phyloP scores from a whole-genome alignment of 164 flowering plant species.

The Stephania cephalantha region DNA sequence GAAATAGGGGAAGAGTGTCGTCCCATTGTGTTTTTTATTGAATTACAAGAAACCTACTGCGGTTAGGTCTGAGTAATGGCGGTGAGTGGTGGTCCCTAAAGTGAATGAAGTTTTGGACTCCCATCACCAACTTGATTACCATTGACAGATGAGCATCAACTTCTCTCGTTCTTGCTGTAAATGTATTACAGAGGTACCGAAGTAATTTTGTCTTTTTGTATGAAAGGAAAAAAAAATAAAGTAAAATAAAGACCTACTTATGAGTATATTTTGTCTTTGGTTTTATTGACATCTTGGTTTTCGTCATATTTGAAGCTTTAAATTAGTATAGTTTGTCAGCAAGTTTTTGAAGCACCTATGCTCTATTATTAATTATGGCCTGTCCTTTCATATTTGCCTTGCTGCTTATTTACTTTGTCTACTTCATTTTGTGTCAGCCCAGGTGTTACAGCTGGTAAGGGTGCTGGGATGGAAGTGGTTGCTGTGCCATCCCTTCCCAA shows the following conservation, averaged over 20 bases:
- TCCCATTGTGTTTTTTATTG: too few species aligned
- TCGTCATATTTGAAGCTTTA: not conserved
- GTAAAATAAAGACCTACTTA: not conserved
- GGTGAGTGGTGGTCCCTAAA: too few species aligned
- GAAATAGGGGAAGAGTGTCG: too few species aligned
- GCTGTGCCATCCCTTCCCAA: conserved; percentile 93
- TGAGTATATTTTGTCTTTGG: not conserved
- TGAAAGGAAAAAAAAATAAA: not conserved
- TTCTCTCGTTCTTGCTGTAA: not conserved
- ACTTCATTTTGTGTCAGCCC: conserved; percentile 42
- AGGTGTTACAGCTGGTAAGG: conserved; percentile 84
- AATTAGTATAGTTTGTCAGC: not conserved
- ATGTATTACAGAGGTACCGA: not conserved
- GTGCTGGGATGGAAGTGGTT: conserved; percentile 91
- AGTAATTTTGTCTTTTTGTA: not conserved
- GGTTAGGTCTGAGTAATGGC: too few species aligned
- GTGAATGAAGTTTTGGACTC: too few species aligned
- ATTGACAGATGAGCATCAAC: not conserved
- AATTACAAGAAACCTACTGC: too few species aligned
- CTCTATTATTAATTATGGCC: not conserved
- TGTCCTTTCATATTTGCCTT: not conserved
- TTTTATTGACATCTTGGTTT: not conserved
- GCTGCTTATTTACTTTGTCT: not conserved
- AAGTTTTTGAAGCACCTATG: not conserved
- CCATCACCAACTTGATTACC: not conserved